Evolutionary conservation across 345 rosid species (phyloP).

Genomic region (Cardamine occulta): DNA sequence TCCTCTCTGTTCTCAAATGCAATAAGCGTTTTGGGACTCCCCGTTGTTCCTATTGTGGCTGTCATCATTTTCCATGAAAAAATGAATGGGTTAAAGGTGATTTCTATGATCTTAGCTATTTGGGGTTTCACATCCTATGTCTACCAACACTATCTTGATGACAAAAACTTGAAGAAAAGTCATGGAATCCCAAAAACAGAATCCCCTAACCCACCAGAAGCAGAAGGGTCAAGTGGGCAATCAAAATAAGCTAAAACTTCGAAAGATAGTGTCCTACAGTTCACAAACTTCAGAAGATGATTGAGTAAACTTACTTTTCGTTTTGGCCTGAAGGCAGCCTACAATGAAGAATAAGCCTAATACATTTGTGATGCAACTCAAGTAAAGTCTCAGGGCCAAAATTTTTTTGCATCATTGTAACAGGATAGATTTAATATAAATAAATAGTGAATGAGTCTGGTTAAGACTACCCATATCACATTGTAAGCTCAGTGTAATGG

Average conservation of each 20-base stretch:
- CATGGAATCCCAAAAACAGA: conserved; percentile 26
- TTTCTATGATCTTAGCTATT: conserved; percentile 62
- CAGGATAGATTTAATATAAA: background rate
- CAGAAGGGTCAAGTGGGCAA: conserved; percentile 21
- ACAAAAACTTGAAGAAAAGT: conserved; percentile 19
- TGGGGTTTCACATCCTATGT: conserved; percentile 65
- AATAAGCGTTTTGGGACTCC: conserved; percentile 60
- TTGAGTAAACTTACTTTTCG: conserved; percentile 18
- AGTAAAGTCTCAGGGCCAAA: background rate
- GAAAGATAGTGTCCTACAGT: conserved; percentile 1
- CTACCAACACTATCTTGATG: conserved; percentile 49
- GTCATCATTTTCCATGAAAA: conserved; percentile 64
- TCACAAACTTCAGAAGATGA: conserved; percentile 1
- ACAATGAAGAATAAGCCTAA: conserved; percentile 4
- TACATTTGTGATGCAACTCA: conserved; percentile 6
- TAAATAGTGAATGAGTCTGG: background rate
- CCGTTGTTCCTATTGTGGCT: conserved; percentile 63
- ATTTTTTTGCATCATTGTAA: conserved; percentile 29
- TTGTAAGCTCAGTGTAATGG: conserved; percentile 8
- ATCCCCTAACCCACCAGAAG: conserved; percentile 11
- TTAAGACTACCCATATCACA: background rate
- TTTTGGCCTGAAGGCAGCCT: conserved; percentile 1
- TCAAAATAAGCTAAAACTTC: background rate
- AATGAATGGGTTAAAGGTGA: conserved; percentile 66
- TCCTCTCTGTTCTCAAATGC: conserved; percentile 67